These are phyloP conservation scores for Dovyalis caffra DNA, from an alignment of 345 rosid species.

Conservation along the genomic window DNA sequence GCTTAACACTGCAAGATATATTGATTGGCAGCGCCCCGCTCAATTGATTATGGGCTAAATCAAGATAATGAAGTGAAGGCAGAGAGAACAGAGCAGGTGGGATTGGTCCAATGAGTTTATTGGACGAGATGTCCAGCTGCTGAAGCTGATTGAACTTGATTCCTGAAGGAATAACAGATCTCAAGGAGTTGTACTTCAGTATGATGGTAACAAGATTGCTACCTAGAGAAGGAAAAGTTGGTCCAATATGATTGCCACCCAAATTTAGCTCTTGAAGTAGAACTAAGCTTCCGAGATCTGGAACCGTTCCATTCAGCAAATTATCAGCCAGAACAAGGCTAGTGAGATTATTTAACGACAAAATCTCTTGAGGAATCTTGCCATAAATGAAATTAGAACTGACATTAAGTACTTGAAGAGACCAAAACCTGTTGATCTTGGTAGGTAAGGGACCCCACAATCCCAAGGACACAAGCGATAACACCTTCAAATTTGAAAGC, in stretches of 20 bases:
- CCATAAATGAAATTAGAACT: slow-evolving; percentile 78
- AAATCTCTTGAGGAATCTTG: slow-evolving; percentile 47
- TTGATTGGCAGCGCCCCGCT: slow-evolving; percentile 51
- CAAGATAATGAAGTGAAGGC: slow-evolving; percentile 55
- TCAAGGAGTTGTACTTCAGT: slow-evolving; percentile 60
- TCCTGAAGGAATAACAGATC: slow-evolving; percentile 54
- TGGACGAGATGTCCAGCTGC: slow-evolving; percentile 60
- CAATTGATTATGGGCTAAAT: slow-evolving; percentile 50
- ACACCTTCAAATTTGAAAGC: slow-evolving; percentile 53
- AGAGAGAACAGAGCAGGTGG: slow-evolving; percentile 60
- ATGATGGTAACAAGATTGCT: slow-evolving; percentile 38
- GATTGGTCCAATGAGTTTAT: slow-evolving; percentile 51
- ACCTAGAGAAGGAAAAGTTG: slow-evolving; percentile 58
- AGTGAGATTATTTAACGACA: slow-evolving; percentile 48
- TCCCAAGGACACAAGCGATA: slow-evolving; percentile 74
- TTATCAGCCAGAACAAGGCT: slow-evolving; percentile 62
- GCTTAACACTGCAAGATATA: slow-evolving; percentile 48
- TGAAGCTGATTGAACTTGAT: slow-evolving; percentile 48
- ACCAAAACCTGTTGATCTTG: slow-evolving; percentile 47
- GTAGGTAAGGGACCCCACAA: slow-evolving; percentile 74
- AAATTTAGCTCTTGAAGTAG: slow-evolving; percentile 55
- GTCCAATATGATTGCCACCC: slow-evolving; percentile 60
- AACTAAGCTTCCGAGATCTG: slow-evolving; percentile 48
- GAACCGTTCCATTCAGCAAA: slow-evolving; percentile 59
- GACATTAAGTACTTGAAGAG: slow-evolving; percentile 56